A percentile compares a stretch with the other conserved stretches of the same genome.
Conservation (phyloP, 768 basidiomycete species). For the Dentipellis sp. region DNA sequence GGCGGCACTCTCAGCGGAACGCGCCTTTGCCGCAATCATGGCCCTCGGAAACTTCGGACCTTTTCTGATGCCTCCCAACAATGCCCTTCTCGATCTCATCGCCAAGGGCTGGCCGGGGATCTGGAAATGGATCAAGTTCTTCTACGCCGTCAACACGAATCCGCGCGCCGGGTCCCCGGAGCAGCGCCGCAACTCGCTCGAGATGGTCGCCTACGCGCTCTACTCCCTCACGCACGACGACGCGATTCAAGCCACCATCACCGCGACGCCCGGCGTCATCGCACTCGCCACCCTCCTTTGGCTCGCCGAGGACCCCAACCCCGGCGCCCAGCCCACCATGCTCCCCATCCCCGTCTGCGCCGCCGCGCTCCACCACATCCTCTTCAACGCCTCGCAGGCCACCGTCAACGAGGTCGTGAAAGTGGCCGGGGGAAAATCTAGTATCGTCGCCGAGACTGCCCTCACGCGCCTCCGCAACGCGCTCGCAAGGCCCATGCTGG, state of each 20-base stretch:
- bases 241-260: conserved; percentile 20
- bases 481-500: conserved; percentile 13
- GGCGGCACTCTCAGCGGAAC: conserved; percentile 12
- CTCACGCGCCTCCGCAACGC: conserved; percentile 21
- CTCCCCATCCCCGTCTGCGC: conserved; percentile 21
- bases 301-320: conserved; percentile 24
- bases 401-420: conserved; percentile 22
- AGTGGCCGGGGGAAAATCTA: conserved; percentile 20
- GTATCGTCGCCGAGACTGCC: conserved; percentile 21
- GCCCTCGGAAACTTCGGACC: conserved; percentile 24
- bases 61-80: conserved; percentile 14
- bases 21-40: conserved; percentile 25
- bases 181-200: conserved; percentile 17
- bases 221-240: conserved; percentile 23
- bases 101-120: conserved; percentile 26
- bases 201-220: conserved; percentile 22
- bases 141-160: conserved; percentile 21
- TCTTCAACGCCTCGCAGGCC: conserved; percentile 14
- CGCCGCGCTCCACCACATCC: conserved; percentile 24
- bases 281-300: conserved; percentile 28
- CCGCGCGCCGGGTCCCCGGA: conserved; percentile 9
- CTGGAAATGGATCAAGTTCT: conserved; percentile 28
- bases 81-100: conserved; percentile 16
- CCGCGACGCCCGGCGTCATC: conserved; percentile 22
- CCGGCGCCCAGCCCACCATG: conserved; percentile 11